Percentiles rank a stretch among this genome's conserved stretches.
Conservation (phyloP, 257 asterid species). For the Plantago major region DNA sequence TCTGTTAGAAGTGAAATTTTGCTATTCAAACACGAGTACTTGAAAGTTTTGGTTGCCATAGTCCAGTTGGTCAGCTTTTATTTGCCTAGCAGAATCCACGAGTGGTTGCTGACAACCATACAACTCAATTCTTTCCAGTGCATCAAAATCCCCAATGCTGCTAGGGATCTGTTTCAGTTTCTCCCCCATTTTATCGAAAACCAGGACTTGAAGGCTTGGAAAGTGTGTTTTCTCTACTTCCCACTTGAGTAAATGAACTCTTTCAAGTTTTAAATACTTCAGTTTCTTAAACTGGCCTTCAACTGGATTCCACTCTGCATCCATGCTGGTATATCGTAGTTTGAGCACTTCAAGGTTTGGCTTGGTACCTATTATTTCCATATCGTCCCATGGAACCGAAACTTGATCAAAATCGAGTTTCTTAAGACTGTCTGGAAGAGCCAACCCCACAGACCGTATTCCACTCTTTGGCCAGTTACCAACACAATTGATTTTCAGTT, state of each 20-base stretch:
- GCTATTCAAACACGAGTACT: neutral
- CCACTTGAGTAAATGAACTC: neutral
- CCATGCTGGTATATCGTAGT: neutral
- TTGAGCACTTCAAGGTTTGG: neutral
- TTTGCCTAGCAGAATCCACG: neutral
- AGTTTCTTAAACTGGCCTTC: neutral
- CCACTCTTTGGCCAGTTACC: neutral
- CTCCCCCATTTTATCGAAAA: neutral
- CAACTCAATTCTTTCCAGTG: neutral
- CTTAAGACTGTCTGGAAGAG: neutral
- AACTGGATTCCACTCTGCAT: neutral
- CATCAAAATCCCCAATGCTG: neutral
- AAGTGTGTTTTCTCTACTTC: neutral
- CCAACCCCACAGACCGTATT: neutral
- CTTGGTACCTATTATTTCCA: neutral
- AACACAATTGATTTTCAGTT: neutral
- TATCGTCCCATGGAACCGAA: neutral
- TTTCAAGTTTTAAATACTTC: neutral
- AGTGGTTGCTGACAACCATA: neutral
- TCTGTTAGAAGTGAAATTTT: too few relatives aligned
- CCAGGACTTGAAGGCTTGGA: neutral
- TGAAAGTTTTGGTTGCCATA: neutral
- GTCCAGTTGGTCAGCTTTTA: neutral
- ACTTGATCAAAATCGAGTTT: neutral
- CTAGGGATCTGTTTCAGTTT: neutral